Evolutionary conservation across 345 rosid species (phyloP).

Genomic region (Murraya koenigii): DNA sequence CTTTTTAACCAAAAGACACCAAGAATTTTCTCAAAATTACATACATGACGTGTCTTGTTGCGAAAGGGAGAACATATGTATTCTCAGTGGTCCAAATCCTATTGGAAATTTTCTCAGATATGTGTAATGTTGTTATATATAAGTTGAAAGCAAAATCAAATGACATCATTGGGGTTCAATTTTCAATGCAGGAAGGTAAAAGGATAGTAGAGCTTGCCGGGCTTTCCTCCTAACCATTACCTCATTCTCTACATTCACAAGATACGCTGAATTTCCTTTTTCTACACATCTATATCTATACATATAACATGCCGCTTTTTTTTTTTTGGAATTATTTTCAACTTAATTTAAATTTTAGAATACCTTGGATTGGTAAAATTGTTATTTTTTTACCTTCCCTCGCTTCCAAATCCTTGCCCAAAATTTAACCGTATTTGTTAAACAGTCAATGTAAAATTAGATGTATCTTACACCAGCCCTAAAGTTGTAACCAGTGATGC

Average conservation of each 20-base stretch:
- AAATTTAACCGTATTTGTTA: no score
- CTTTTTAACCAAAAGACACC: no score
- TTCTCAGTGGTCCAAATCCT: not conserved
- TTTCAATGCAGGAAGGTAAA: constrained; percentile 22
- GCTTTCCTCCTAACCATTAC: constrained; percentile 23
- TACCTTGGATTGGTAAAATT: not conserved
- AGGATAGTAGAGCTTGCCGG: constrained; percentile 19
- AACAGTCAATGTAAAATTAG: no score
- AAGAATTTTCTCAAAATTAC: no score
- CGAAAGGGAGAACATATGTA: not conserved
- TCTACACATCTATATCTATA: no score
- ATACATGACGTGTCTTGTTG: no score
- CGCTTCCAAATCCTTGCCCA: not conserved
- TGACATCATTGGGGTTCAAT: constrained; percentile 11
- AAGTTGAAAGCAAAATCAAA: not conserved
- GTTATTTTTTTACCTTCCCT: not conserved
- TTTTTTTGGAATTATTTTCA: no score
- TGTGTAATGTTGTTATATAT: no score
- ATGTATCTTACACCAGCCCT: no score
- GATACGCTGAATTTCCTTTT: not conserved
- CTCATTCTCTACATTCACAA: constrained; percentile 31
- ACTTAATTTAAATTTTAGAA: no score
- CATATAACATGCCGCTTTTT: no score
- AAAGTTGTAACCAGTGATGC: no score
- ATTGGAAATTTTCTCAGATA: not conserved